Percentiles rank a stretch among this genome's conserved stretches.
These are phyloP conservation scores for Aureobasidium sp. DNA, from an alignment of 2,329 filamentous ascomycete species.

Conservation along the genomic window DNA sequence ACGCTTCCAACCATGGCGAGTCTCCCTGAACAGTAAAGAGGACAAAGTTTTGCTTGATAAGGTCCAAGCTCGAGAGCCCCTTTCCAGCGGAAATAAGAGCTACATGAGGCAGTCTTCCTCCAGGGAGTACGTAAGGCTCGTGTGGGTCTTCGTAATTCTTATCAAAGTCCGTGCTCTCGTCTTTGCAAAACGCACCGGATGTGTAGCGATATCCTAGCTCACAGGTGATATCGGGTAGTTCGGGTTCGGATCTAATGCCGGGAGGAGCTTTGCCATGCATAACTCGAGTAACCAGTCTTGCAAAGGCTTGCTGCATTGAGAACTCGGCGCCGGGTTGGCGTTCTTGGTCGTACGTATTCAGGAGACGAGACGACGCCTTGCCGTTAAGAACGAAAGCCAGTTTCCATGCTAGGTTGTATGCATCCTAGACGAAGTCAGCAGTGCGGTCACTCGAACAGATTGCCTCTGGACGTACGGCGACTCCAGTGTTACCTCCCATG, in stretches of 20 bases:
- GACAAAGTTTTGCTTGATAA: neutral
- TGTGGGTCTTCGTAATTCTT: neutral
- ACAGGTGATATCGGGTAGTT: neutral
- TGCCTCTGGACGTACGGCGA: neutral
- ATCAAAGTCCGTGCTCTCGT: neutral
- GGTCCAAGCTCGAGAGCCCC: neutral
- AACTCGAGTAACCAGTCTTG: neutral
- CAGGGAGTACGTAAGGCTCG: neutral
- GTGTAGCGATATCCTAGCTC: neutral
- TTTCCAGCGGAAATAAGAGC: neutral
- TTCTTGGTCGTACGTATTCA: neutral
- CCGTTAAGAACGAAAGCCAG: constrained; percentile 25
- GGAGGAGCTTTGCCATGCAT: neutral
- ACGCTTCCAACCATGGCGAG: neutral
- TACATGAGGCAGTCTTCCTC: neutral
- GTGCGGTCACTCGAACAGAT: too few relatives aligned
- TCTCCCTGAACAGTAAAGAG: neutral
- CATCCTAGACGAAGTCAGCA: constrained; percentile 21
- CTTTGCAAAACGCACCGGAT: neutral
- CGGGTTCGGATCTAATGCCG: neutral
- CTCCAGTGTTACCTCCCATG: neutral
- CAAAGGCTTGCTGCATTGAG: neutral
- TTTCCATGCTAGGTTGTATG: constrained; percentile 33
- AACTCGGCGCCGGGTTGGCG: neutral
- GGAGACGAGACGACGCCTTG: neutral